Evolutionary conservation across 192 early-diverging fungal genomes (phyloP), one percentile per base, ranked within the genome.

Genomic region (Geosiphon pyriformis): DNA sequence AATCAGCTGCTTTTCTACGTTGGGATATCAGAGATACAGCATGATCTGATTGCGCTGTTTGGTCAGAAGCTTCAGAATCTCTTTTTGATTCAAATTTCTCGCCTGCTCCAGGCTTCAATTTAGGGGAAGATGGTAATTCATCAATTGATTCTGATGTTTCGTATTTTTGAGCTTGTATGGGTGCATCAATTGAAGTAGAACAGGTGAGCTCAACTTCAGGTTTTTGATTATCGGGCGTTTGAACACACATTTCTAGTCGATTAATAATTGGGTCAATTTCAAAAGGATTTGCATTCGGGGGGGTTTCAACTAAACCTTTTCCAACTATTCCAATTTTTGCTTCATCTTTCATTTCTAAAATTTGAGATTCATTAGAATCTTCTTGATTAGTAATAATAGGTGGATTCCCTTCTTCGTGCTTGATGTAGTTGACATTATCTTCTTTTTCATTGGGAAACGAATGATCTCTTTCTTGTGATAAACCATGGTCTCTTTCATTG

Each of bases 221-320:
- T n/a, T n/a, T 35, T 27, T 59, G 7, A 37, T 59, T 33, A 20
- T 59, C 58, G 33, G 46, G 26, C 31, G 17, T 64, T 30, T 30
- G 34, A 18, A 49, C 20, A 64, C 17, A 31, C 49, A 64, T 51
- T 64, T 64, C 48, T 50, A 32, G 20, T 29, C 51, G 27, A 64
- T 52, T 50, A 12, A 51, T 59, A 12, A 33, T 25, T 7, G 51
- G 6, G 31, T 32, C 47, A 51, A n/a, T 20, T 12, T 52, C 61
- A 25, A 27, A 27, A 17, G 20, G 11, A 48, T 29, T 31, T 27
- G 26, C 48, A 25, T 23, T 64, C 49, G 29, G 61, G 23, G 61
- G 61, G 31, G 61, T 60, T 26, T 60, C 33, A 60, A 60, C 35
- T 60, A 60, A 32, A 42, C 59, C 59, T 37, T 37, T 35, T 23